Evolutionary conservation across 805 yeast species (phyloP), one percentile per base, ranked within the genome.

Genomic region (Metschnikowia picachoensis): DNA sequence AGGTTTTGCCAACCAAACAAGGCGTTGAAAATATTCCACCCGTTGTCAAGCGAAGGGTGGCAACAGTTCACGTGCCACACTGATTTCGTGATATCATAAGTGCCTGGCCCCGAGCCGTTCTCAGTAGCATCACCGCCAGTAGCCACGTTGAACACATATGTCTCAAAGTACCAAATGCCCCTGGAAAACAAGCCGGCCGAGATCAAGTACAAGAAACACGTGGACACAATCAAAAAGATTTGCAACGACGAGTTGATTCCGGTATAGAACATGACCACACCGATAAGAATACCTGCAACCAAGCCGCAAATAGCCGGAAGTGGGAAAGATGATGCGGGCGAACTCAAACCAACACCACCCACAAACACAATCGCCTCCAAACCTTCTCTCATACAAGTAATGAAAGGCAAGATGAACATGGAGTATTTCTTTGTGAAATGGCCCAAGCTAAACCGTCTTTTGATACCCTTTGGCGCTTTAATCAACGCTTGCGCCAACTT

Each of bases 11-110:
- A 92, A 52, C 98, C 99, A 52, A 92, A 74, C 46, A 92, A 67
- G 29, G 97, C 88, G 62, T 92, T 92, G 78, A 92, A 92, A 50
- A 92, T 83, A 78, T 90, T 96, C 98, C 98, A 92, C 73, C 97
- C 97, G 57, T 85, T 83, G 68, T 86, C 35, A 49, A 77, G 74
- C 67, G 85, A 91, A 37, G 97, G 97, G 6, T 36, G 39, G 74
- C 98, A 92, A 73, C 97, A 92, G 77, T 92, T 90, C 51, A 92
- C 95, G 71, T 92, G 99, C 91, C 96, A 92, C 27, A 92, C 97
- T 12, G 86, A 70, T 60, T 77, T 78, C 41, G 74, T 60, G 60
- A 92, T 80, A 67, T 92, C 83, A 70, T 92, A 92, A 25, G 97
- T 85, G 63, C 99, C 99, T 36, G 96, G 92, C 57, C 99, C 99